Base-by-base conservation (phyloP, 331 rosid species). In the Malus hybrid region DNA sequence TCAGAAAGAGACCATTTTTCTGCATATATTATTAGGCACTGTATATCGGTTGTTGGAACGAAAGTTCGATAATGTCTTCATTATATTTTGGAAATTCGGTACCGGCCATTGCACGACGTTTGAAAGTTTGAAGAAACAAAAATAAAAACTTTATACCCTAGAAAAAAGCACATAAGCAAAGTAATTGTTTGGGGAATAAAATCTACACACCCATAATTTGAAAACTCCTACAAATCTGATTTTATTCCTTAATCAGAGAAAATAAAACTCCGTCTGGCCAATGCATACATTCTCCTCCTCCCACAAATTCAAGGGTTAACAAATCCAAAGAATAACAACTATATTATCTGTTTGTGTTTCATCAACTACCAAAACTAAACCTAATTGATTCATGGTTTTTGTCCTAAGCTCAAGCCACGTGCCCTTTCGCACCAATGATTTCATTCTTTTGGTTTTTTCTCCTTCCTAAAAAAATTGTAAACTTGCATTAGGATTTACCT, bases 81-180 rank as follows among this genome's bases (percentile, higher is more conserved):
- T 75, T 82, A 56, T 42, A 70, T 42, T 48, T 80, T 84, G 82
- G 83, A 69, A 78, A 74, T 50, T 67, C 18, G 20, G 82, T 82
- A 77, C 88, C 93, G 90, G 65, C 97, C 97, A 86, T 70, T 75
- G 96, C 91, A 93, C 97, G 97, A 89, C 92, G 46, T 39, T 39
- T 39, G 4, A 39, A 2, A 39, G 89, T 81, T 78, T 65, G 59
- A 79, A 29, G 60, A 69, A 75, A 70, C 71, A 74, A 84, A 86
- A 72, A 73, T 16, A 52, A 52, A 52, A 52, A 52, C 20, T 10
- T 73, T 80, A 61, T 65, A 76, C 71, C 81, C 50, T 67, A 63
- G 46, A 39, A 39, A 39, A 39, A 39, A 39, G 69, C 57, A 52
- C 20, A 52, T 16, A 15, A 52, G 57, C 57, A 24, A 36, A n/a